These are phyloP conservation scores for Boletus rubroflammeus DNA, from an alignment of 768 basidiomycete genomes.

Conservation along the genomic window DNA sequence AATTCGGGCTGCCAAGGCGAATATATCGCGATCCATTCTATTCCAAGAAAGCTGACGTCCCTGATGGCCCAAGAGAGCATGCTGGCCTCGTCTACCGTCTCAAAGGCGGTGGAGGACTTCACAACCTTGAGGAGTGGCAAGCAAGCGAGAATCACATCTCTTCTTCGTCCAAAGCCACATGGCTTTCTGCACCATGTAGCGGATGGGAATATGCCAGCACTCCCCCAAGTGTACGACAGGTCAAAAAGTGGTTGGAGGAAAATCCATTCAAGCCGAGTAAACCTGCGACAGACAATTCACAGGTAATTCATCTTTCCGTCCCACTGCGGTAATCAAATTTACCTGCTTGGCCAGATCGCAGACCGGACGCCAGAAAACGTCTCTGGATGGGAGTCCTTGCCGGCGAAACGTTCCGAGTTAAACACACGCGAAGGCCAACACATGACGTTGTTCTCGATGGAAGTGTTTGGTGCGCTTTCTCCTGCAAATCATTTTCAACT, in stretches of 20 bases:
- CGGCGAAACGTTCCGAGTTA: conserved; percentile 37
- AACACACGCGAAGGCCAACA: conserved; percentile 57
- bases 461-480: conserved; percentile 71
- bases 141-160: conserved; percentile 4
- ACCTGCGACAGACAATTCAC: conserved; percentile 40
- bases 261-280: conserved; percentile 15
- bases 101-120: conserved; percentile 58
- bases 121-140: conserved; percentile 60
- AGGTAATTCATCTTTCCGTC: conserved; percentile 36
- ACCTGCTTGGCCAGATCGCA: conserved; percentile 46
- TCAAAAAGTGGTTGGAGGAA: conserved; percentile 50
- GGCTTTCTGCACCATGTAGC: conserved; percentile 31
- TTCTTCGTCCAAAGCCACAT: background rate
- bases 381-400: conserved; percentile 64
- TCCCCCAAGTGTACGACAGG: conserved; percentile 61
- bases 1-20: conserved; percentile 49
- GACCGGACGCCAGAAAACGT: conserved; percentile 74
- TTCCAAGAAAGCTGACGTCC: conserved; percentile 66
- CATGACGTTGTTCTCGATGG: conserved; percentile 80
- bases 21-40: conserved; percentile 81
- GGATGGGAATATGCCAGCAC: conserved; percentile 81
- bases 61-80: conserved; percentile 67
- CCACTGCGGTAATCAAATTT: background rate
- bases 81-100: conserved; percentile 74
- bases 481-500: background rate